Percentiles rank a stretch among this genome's conserved stretches.
Conservation (phyloP, 352 stramenopile genomes). For the Aphanomyces euteiches region DNA sequence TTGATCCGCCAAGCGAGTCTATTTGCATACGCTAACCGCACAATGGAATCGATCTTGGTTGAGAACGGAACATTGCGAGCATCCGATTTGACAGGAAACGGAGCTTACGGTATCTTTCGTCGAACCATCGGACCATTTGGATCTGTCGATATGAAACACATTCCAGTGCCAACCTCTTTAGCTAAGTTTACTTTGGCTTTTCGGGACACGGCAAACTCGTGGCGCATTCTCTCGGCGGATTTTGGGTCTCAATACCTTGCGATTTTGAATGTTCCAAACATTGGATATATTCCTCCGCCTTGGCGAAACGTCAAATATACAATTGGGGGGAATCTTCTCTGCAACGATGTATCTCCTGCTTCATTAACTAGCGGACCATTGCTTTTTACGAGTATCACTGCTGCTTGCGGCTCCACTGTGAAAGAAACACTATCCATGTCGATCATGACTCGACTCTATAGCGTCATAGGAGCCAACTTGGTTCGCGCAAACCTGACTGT, state of each 20-base stretch:
- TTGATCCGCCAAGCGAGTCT: neutral
- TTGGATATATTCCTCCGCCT: no score
- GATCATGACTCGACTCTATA: neutral
- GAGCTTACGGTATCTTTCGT: neutral
- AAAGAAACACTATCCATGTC: neutral
- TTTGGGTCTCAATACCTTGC: no score
- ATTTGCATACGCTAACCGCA: slow-evolving; percentile 14
- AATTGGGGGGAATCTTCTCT: neutral
- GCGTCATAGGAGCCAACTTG: neutral
- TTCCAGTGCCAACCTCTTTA: neutral
- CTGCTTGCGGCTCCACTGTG: neutral
- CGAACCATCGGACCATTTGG: neutral
- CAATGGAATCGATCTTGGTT: neutral
- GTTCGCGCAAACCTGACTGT: neutral
- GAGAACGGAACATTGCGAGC: neutral
- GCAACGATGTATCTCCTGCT: neutral
- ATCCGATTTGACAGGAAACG: neutral
- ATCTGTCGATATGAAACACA: neutral
- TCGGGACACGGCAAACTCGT: no score
- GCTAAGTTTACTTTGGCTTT: neutral
- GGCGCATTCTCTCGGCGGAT: no score
- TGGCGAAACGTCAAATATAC: neutral
- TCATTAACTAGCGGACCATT: neutral
- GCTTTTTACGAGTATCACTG: neutral
- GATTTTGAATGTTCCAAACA: no score